phyloP scores from a whole-genome alignment of 2,329 filamentous ascomycete species.

The Hypoxylon sp. region DNA sequence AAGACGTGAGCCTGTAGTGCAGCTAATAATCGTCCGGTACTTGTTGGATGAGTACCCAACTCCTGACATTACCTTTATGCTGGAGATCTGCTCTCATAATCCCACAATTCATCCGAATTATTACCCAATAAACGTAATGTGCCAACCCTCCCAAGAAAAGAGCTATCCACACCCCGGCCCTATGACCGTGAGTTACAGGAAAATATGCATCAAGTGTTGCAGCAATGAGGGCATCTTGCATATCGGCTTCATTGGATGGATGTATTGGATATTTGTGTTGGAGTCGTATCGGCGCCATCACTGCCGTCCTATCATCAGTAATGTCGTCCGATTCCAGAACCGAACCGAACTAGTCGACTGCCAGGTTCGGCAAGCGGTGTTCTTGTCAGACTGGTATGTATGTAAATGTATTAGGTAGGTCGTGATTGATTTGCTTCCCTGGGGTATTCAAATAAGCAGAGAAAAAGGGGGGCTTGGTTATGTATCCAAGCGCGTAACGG shows the following conservation, averaged over 20 bases:
- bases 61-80: slow-evolving; percentile 31
- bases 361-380: slow-evolving; percentile 47
- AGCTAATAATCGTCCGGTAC: slow-evolving; percentile 45
- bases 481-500: slow-evolving; percentile 24
- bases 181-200: slow-evolving; percentile 49
- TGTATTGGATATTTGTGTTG: slow-evolving; percentile 46
- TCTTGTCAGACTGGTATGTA: slow-evolving; percentile 26
- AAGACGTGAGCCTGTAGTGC: slow-evolving; percentile 28
- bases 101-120: slow-evolving; percentile 49
- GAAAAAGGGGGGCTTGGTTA: slow-evolving; percentile 31
- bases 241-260: slow-evolving; percentile 45
- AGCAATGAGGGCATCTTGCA: slow-evolving; percentile 51
- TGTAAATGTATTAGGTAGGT: slow-evolving; percentile 27
- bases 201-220: slow-evolving; percentile 42
- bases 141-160: slow-evolving; percentile 37
- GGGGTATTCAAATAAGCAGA: slow-evolving; percentile 32
- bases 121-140: slow-evolving; percentile 45
- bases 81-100: slow-evolving; percentile 44
- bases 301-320: slow-evolving; percentile 43
- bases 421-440: slow-evolving; percentile 26
- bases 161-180: slow-evolving; percentile 46
- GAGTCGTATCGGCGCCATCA: slow-evolving; percentile 46
- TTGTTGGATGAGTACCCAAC: slow-evolving; percentile 30
- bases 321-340: slow-evolving; percentile 46
- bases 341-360: slow-evolving; percentile 44